These are phyloP conservation scores for Sapria himalayana DNA, from an alignment of 345 rosid genomes.

Conservation along the genomic window DNA sequence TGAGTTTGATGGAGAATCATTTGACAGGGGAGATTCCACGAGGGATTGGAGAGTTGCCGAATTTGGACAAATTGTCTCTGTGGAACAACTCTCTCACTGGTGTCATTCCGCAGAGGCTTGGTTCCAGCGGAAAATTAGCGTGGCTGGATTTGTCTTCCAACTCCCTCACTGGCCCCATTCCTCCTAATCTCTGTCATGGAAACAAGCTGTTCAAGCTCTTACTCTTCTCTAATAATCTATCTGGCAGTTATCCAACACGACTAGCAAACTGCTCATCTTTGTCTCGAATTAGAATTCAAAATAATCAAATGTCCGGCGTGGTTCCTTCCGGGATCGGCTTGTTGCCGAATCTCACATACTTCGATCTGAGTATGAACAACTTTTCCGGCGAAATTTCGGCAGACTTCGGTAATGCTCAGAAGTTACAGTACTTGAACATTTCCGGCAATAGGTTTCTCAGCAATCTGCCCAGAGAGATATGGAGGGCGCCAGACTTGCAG, in stretches of 20 bases:
- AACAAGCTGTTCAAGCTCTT: conserved; percentile 56
- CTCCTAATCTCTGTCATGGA: conserved; percentile 53
- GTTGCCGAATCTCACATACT: conserved; percentile 35
- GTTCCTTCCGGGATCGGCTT: conserved; percentile 57
- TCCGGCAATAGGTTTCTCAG: conserved; percentile 37
- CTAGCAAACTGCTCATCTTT: conserved; percentile 42
- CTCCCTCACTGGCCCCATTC: conserved; percentile 50
- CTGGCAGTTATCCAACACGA: conserved; percentile 25
- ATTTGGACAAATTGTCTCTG: conserved; percentile 28
- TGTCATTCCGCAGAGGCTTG: conserved; percentile 48
- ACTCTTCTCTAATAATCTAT: conserved; percentile 61
- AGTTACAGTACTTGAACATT: conserved; percentile 52
- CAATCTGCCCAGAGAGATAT: conserved; percentile 30
- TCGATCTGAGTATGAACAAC: conserved; percentile 57
- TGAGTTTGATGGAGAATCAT: conserved; percentile 42
- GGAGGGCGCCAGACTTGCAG: conserved; percentile 50
- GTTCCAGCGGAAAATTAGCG: conserved; percentile 37
- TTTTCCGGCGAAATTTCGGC: conserved; percentile 43
- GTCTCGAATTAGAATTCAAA: conserved; percentile 40
- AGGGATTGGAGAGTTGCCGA: conserved; percentile 39
- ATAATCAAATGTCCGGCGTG: conserved; percentile 46
- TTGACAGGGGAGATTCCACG: conserved; percentile 46
- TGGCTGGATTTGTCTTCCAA: conserved; percentile 61
- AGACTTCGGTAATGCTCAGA: conserved; percentile 42
- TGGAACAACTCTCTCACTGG: conserved; percentile 71